Base-by-base conservation (phyloP, 2,329 filamentous ascomycete genomes). In the Fusarium annulatum region DNA sequence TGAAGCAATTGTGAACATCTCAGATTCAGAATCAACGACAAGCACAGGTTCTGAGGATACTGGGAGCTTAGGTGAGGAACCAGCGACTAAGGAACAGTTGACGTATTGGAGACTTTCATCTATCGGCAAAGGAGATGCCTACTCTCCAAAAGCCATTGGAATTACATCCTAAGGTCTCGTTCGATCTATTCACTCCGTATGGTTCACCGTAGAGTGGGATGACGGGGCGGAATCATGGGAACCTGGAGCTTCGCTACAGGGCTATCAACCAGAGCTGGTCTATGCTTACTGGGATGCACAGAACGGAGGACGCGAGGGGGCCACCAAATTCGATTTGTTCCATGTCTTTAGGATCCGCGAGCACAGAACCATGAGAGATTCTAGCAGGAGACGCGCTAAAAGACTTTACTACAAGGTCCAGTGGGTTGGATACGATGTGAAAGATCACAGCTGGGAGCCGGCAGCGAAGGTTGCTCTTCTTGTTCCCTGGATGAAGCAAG, bases 121-220 rank as follows among this genome's bases (percentile, higher is more conserved):
- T 0, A 28, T 28, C 11, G 5, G 10, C 0, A 7, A 18, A 28
- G 1, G 5, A 33, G 14, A n/a, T 0, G 14, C 21, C 21, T 2
- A 18, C 11, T 30, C 15, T 2, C 28, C 3, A 1, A 30, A 12
- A n/a, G 21, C 46, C 3, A n/a, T 2, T 1, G 28, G 7, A 5
- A 49, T n/a, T 3, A 49, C 28, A 2, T n/a, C 19, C 15, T 21
- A 49, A 5, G 7, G 2, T 33, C 15, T 49, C 5, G 21, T 9
- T 33, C 46, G 28, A n/a, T 7, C 9, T 10, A n/a, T n/a, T 9
- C 5, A 30, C 46, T 16, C 14, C 7, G 46, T 49, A 11, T 49
- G 46, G 28, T 33, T 49, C 46, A 33, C 46, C 12, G 15, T 33
- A 0, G 28, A 49, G 10, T 49, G 46, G 28, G n/a, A 16, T 12